Conservation (phyloP, 2,329 filamentous ascomycete genomes). For the Tolypocladium endophyticum region DNA sequence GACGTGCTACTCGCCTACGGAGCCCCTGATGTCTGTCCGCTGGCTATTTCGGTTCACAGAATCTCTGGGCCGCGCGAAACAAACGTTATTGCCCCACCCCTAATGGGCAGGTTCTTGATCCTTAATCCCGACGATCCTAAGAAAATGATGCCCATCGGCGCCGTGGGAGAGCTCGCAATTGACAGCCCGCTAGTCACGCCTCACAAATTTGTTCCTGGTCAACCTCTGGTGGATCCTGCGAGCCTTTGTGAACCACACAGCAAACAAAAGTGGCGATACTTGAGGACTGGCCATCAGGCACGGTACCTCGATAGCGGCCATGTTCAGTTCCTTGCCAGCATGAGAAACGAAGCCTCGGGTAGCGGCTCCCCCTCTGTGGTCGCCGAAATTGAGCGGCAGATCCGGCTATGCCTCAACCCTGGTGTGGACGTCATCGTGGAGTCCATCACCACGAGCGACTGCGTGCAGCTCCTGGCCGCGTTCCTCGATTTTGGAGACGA, state of each 20-base stretch:
- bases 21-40: constrained; percentile 37
- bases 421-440: constrained; percentile 39
- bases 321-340: constrained; percentile 35
- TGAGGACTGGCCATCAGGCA: constrained; percentile 41
- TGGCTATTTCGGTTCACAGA: constrained; percentile 38
- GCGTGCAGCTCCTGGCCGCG: constrained; percentile 30
- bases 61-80: constrained; percentile 25
- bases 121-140: constrained; percentile 40
- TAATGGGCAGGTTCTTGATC: constrained; percentile 40
- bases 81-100: constrained; percentile 34
- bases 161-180: constrained; percentile 48
- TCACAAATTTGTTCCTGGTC: constrained; percentile 22
- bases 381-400: constrained; percentile 33
- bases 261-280: constrained; percentile 22
- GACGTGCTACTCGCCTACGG: constrained; percentile 41
- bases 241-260: constrained; percentile 9
- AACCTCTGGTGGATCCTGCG: constrained; percentile 14
- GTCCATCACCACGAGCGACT: constrained; percentile 32
- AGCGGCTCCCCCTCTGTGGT: constrained; percentile 29
- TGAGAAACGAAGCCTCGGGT: constrained; percentile 29
- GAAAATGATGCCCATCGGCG: constrained; percentile 41
- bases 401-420: constrained; percentile 35
- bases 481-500: constrained; percentile 38
- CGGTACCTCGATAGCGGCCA: constrained; percentile 37
- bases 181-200: constrained; percentile 33